phyloP scores from a whole-genome alignment of 2,329 filamentous ascomycete species.

The Byssothecium circinans region DNA sequence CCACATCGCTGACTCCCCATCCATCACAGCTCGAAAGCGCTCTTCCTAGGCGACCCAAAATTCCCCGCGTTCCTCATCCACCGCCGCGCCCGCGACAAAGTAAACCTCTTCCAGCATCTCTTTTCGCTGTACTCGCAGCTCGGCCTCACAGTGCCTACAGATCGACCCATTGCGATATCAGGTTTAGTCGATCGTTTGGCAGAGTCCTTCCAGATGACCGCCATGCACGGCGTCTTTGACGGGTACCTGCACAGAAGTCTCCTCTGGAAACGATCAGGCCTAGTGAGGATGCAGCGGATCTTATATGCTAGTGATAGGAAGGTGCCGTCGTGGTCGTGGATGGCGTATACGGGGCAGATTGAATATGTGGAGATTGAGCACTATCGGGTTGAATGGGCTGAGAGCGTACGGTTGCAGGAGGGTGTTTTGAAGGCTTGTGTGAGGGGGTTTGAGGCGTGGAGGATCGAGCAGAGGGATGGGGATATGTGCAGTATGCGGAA shows the following conservation, averaged over 20 bases:
- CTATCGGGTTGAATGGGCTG: too few relatives aligned
- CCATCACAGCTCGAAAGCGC: background rate
- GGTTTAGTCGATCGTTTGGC: slow-evolving; percentile 35
- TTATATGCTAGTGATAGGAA: background rate
- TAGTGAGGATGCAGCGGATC: background rate
- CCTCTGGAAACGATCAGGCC: slow-evolving; percentile 24
- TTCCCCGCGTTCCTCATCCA: background rate
- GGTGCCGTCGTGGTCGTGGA: slow-evolving; percentile 20
- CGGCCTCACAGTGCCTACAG: slow-evolving; percentile 12
- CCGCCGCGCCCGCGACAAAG: slow-evolving; percentile 10
- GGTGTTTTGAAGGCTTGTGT: too few relatives aligned
- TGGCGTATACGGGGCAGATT: slow-evolving; percentile 22
- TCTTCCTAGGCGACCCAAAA: slow-evolving; percentile 3
- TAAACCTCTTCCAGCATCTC: slow-evolving; percentile 16
- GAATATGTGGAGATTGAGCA: slow-evolving; percentile 10
- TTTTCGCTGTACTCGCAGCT: slow-evolving; percentile 34
- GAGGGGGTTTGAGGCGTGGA: too few relatives aligned
- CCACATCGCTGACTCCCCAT: background rate
- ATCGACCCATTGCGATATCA: slow-evolving; percentile 33
- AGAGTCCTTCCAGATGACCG: slow-evolving; percentile 16
- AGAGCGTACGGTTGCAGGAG: too few relatives aligned
- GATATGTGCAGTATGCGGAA: too few relatives aligned
- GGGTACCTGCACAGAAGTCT: slow-evolving; percentile 24
- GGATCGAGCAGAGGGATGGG: too few relatives aligned
- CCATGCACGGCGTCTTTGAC: slow-evolving; percentile 36